Evolutionary conservation across 129 eudicot species (phyloP).

Genomic region (Chrysanthemum lavandulifolium): DNA sequence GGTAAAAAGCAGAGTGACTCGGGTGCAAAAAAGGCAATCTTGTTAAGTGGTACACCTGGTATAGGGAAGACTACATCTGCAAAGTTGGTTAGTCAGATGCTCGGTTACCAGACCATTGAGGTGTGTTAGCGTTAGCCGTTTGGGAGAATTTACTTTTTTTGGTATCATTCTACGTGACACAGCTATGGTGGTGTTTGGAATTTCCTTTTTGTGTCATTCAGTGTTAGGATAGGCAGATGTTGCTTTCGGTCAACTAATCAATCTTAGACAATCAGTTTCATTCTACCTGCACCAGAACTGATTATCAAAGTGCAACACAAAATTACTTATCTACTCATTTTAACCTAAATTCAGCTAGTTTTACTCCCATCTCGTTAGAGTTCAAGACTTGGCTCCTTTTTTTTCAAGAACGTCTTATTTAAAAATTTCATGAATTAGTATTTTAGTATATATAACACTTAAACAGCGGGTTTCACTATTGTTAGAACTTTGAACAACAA

Average conservation of each 20-base stretch:
- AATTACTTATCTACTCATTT: neutral
- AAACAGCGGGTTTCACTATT: neutral
- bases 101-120: conserved; percentile 84
- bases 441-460: too few species aligned
- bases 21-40: conserved; percentile 77
- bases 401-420: neutral
- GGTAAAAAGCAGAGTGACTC: conserved; percentile 68
- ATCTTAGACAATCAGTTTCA: neutral
- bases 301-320: neutral
- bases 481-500: neutral
- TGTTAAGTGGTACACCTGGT: conserved; percentile 90
- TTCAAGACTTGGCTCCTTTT: neutral
- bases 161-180: conserved; percentile 6
- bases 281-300: neutral
- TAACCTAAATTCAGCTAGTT: neutral
- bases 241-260: neutral
- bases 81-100: conserved; percentile 88
- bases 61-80: conserved; percentile 97
- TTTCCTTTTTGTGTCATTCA: neutral
- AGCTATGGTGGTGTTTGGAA: neutral
- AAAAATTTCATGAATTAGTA: too few species aligned
- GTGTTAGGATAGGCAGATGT: too few species aligned
- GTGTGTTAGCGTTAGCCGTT: conserved; percentile 38
- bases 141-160: neutral
- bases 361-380: neutral